Evolutionary conservation across 2,329 filamentous ascomycete species (phyloP).

Genomic region (Chaetomiaceae sp.): DNA sequence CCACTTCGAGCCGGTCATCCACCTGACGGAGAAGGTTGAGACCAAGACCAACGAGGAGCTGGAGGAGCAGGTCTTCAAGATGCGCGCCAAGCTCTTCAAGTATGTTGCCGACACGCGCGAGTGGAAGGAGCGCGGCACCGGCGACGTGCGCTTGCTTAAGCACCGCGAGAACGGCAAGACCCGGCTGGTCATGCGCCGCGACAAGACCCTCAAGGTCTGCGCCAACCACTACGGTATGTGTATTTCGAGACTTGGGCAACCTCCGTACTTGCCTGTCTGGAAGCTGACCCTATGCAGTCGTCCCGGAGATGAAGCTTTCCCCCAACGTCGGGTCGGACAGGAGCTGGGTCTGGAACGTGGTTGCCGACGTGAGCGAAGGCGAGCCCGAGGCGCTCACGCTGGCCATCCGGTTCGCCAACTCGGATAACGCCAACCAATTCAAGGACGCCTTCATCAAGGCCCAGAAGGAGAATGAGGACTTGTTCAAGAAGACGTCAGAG

Average conservation of each 20-base stretch:
- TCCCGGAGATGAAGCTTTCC: constrained; percentile 97
- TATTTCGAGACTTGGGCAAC: constrained; percentile 11
- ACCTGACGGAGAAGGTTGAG: constrained; percentile 93
- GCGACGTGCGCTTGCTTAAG: constrained; percentile 93
- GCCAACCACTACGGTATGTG: constrained; percentile 96
- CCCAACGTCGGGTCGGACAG: constrained; percentile 97
- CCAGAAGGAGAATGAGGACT: constrained; percentile 87
- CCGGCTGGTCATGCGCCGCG: constrained; percentile 93
- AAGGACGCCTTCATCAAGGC: constrained; percentile 97
- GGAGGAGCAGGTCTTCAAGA: constrained; percentile 98
- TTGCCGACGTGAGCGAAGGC: constrained; percentile 95
- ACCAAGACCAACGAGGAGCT: constrained; percentile 97
- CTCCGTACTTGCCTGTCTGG: neutral
- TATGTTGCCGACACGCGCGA: constrained; percentile 87
- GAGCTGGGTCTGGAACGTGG: constrained; percentile 98
- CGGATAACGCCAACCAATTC: constrained; percentile 95
- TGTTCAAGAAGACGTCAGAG: constrained; percentile 55
- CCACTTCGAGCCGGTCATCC: constrained; percentile 95
- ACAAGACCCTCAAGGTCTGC: constrained; percentile 99
- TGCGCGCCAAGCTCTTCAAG: constrained; percentile 99
- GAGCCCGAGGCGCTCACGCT: constrained; percentile 94
- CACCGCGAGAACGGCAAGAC: constrained; percentile 99
- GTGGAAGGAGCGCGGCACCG: constrained; percentile 99
- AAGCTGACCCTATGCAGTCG: constrained; percentile 51
- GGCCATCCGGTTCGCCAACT: constrained; percentile 95